These are phyloP conservation scores for Auxenochlorella protothecoides DNA, from an alignment of 139 green algal species.

Conservation along the genomic window DNA sequence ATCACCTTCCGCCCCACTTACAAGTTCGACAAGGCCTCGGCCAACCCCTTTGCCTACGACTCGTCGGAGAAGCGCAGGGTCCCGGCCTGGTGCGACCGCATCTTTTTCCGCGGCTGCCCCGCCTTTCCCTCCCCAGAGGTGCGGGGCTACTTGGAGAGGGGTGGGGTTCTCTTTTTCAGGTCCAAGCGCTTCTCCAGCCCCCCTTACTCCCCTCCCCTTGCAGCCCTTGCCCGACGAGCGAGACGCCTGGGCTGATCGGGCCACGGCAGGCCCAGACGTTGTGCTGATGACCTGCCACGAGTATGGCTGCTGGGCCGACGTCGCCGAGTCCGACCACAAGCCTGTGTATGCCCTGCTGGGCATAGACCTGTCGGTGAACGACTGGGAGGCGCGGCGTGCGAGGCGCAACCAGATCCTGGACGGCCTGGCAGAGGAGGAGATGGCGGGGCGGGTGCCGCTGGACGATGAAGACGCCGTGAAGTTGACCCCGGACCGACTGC, in stretches of 20 bases:
- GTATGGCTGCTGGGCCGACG: slow-evolving; percentile 58
- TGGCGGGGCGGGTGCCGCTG: too few species aligned
- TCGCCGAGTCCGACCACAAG: slow-evolving; percentile 88
- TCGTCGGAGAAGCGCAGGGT: slow-evolving; percentile 73
- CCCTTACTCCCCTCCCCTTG: not conserved
- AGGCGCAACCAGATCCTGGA: too few species aligned
- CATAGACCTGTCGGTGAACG: too few species aligned
- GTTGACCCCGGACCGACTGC: too few species aligned
- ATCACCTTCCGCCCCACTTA: slow-evolving; percentile 88
- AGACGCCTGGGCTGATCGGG: not conserved
- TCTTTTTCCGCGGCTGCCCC: slow-evolving; percentile 71
- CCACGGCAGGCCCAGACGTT: slow-evolving; percentile 5
- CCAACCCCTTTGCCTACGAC: slow-evolving; percentile 53
- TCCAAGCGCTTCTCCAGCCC: not conserved
- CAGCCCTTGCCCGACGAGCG: slow-evolving; percentile 6
- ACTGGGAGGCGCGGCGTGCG: too few species aligned
- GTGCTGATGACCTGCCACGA: slow-evolving; percentile 22
- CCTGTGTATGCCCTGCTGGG: slow-evolving; percentile 57
- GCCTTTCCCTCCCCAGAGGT: slow-evolving; percentile 6
- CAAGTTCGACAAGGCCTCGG: slow-evolving; percentile 71
- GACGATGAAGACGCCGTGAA: too few species aligned
- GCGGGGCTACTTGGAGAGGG: not conserved
- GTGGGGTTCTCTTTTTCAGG: too few species aligned
- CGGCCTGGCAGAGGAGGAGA: too few species aligned
- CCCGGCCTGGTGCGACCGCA: slow-evolving; percentile 82